Evolutionary conservation across 495 filamentous ascomycete species (phyloP), one percentile per base, ranked within the genome.

Genomic region (Sordaria brevicollis): DNA sequence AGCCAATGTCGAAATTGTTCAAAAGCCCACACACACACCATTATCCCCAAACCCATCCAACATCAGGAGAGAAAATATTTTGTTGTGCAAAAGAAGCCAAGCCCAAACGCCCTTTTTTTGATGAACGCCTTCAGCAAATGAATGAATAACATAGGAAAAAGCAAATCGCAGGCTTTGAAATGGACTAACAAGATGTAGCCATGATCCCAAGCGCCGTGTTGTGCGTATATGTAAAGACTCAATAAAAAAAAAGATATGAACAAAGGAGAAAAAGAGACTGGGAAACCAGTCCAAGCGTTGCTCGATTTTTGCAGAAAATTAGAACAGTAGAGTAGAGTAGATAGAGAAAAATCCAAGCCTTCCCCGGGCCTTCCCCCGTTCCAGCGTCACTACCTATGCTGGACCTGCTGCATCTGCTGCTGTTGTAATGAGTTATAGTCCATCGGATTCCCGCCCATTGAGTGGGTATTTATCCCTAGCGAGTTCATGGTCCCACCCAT

Each of bases 351-450:
- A 31, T 62, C 25, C 25, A 33, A 1, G 25, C 49, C 25, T 57
- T n/a, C 21, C 49, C 49, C 49, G 49, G 49, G n/a, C n/a, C 49
- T 11, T 73, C 21, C 67, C 57, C 66, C 35, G 15, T 31, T 69
- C 70, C 68, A 57, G 49, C 72, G 71, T 73, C 5, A 65, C 72
- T 75, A 79, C 79, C 77, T 75, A 7, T 73, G 49, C 13, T 57
- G 25, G 49, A 62, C 49, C 25, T 62, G 49, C 25, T 13, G 5
- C 13, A 57, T 10, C 49, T 57, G 49, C 11, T 57, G 49, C 25
- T 33, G 49, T 6, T 62, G 67, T 33, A 78, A 38, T 0, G 77
- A 72, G 69, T 80, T 80, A 71, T 78, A 80, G 41, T 79, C 76
- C 38, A 80, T 62, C 13, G 49, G 15, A n/a, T 78, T 76, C 10